Conservation (phyloP, 192 early-diverging fungal species). For the Gonapodya sp. region DNA sequence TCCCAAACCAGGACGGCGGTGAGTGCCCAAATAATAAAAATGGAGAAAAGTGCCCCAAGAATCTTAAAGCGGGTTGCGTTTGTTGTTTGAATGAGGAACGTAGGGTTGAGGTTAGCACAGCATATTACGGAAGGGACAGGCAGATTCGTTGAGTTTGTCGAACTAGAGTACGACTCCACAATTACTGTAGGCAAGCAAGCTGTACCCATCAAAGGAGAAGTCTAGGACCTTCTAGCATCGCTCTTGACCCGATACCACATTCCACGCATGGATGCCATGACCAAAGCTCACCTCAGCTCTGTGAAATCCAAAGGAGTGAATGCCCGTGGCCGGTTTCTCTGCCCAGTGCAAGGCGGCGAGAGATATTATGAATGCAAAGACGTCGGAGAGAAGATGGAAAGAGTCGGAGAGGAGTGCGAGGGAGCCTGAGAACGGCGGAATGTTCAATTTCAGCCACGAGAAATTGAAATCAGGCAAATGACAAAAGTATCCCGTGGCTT, state of each 20-base stretch:
- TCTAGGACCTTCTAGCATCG: neutral
- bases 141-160: too few relatives aligned
- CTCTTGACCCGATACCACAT: neutral
- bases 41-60: conserved; percentile 62
- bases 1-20: conserved; percentile 56
- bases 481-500: too few relatives aligned
- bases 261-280: too few relatives aligned
- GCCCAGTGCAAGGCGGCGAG: conserved; percentile 55
- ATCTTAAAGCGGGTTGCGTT: conserved; percentile 75
- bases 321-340: conserved; percentile 45
- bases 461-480: too few relatives aligned
- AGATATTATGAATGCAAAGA: conserved; percentile 64
- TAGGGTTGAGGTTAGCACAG: too few relatives aligned
- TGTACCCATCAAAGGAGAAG: too few relatives aligned
- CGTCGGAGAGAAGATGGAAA: conserved; percentile 58
- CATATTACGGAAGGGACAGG: too few relatives aligned
- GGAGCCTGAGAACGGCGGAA: conserved; percentile 56
- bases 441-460: too few relatives aligned
- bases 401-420: conserved; percentile 63
- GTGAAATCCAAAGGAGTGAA: conserved; percentile 64
- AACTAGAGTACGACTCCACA: too few relatives aligned
- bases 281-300: too few relatives aligned
- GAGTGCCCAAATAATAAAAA: conserved; percentile 64
- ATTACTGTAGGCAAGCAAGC: too few relatives aligned
- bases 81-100: too few relatives aligned